Evolutionary conservation across 352 stramenopile species (phyloP).

Genomic region (Phytophthora pinifolia): DNA sequence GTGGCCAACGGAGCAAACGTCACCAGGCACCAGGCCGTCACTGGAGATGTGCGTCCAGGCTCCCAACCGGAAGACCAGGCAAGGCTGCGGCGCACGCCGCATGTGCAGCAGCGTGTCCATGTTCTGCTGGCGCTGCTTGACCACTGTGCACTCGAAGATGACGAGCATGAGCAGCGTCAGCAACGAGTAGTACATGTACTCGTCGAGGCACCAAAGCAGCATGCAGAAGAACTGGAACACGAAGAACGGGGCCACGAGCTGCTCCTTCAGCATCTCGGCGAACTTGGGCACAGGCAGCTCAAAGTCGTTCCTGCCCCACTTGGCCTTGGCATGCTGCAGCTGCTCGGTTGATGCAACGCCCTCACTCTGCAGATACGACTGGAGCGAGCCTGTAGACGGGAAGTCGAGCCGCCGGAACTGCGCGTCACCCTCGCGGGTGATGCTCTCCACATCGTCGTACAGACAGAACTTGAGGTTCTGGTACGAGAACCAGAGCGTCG

Average conservation of each 20-base stretch:
- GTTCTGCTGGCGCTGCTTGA: slow-evolving; percentile 94
- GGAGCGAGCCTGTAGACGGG: slow-evolving; percentile 50
- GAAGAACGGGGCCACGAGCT: slow-evolving; percentile 98
- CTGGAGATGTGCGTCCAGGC: slow-evolving; percentile 83
- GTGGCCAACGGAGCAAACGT: slow-evolving; percentile 93
- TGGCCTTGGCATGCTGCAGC: slow-evolving; percentile 43
- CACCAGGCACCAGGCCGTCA: slow-evolving; percentile 90
- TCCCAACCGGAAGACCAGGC: slow-evolving; percentile 90
- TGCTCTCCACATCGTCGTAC: slow-evolving; percentile 50
- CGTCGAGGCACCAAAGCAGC: slow-evolving; percentile 98
- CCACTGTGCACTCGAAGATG: slow-evolving; percentile 97
- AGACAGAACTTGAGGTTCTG: slow-evolving; percentile 81
- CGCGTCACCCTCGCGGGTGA: slow-evolving; percentile 40
- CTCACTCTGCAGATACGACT: slow-evolving; percentile 56
- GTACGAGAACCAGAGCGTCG: slow-evolving; percentile 72
- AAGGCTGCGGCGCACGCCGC: slow-evolving; percentile 78
- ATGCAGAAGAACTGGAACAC: slow-evolving; percentile 99
- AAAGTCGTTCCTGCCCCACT: slow-evolving; percentile 92
- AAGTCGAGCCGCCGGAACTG: slow-evolving; percentile 81
- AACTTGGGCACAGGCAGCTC: slow-evolving; percentile 95
- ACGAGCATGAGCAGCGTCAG: slow-evolving; percentile 98
- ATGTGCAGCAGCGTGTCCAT: slow-evolving; percentile 95
- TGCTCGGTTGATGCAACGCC: slow-evolving; percentile 44
- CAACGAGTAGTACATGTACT: slow-evolving; percentile 99
- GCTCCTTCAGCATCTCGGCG: slow-evolving; percentile 95